Base-by-base conservation (phyloP, 2,329 filamentous ascomycete species). In the Anisogramma anomala region DNA sequence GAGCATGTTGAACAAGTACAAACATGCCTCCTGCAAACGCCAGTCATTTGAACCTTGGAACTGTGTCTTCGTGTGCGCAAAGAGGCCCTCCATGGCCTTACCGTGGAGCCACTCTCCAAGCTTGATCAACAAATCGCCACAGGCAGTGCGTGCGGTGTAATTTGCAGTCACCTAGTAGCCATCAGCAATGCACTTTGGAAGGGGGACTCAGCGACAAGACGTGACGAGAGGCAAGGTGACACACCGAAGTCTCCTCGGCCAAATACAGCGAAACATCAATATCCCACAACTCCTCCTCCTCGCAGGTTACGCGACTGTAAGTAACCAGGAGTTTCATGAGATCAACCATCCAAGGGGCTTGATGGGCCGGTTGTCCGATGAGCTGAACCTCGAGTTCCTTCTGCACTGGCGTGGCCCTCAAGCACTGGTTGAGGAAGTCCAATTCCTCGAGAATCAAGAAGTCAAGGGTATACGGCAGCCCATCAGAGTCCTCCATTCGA, bases 211-310 rank as follows among this genome's bases (percentile, higher is more conserved):
- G 17, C 14, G n/a, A 22, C n/a, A 11, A 23, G 7, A 25, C 6
- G n/a, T 7, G n/a, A 23, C 9, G 22, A 23, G 22, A 23, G 6
- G 9, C 22, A 23, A 23, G 9, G 11, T 23, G 4, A 41, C 45
- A 8, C 44, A 47, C 83, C 2, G 87, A 89, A 2, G 86, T 89
- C 63, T 96, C 89, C 61, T 98, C 91, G 1, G 87, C 89, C 34
- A 98, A 71, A 61, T 93, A 98, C 2, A 98, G 74, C 44, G 94
- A 96, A 51, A 93, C 83, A 59, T 98, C 91, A 48, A 95, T 86
- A 52, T 95, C 86, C 91, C 91, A 98, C 8, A 98, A 65, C 6
- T 84, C 86, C 62, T 95, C 86, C 56, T 96, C 91, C 59, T 98
- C 91, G 20, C 77, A 79, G 2, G 84, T 88, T 52, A 98, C 93